These are phyloP conservation scores for Panicum miliaceum DNA, from an alignment of 176 grass and related monocot species.

Conservation along the genomic window DNA sequence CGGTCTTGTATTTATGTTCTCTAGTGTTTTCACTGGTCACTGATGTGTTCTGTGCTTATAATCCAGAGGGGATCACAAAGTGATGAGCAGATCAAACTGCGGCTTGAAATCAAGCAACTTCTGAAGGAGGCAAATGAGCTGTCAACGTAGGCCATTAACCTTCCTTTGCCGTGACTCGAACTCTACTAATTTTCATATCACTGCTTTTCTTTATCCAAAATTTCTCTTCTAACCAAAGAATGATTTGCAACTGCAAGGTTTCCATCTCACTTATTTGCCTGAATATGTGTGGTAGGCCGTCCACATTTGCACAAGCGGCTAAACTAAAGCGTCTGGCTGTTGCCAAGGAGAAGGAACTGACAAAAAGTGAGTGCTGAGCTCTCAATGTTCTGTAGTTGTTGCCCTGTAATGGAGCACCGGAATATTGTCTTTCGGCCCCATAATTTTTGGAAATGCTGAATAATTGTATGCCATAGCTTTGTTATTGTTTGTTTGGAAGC, in stretches of 20 bases:
- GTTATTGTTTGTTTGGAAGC: not conserved
- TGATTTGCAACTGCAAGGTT: not conserved
- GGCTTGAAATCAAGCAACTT: conserved; percentile 75
- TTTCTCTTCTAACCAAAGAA: not conserved
- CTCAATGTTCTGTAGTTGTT: not conserved
- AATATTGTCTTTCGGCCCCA: not conserved
- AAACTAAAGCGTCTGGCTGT: conserved; percentile 81
- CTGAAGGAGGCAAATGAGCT: conserved; percentile 70
- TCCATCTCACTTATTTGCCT: not conserved
- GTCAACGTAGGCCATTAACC: conserved; percentile 63
- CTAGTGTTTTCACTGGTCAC: not conserved
- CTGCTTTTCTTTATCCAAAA: not conserved
- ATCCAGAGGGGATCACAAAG: conserved; percentile 65
- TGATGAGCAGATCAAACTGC: conserved; percentile 65
- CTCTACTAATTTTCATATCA: not conserved
- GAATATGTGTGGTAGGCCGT: conserved; percentile 61
- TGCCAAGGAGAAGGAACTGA: conserved; percentile 83
- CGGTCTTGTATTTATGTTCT: not conserved
- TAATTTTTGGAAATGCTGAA: not conserved
- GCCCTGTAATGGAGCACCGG: not conserved
- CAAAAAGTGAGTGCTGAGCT: conserved; percentile 55
- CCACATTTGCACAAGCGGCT: conserved; percentile 95
- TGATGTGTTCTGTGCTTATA: conserved; percentile 7
- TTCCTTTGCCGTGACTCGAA: conserved; percentile 3
- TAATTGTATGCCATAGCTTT: not conserved